A percentile compares a stretch with the other conserved stretches of the same genome.
Evolutionary conservation across 1,284 basidiomycete species (phyloP).

Genomic region (Rhodotorula glutinis): DNA sequence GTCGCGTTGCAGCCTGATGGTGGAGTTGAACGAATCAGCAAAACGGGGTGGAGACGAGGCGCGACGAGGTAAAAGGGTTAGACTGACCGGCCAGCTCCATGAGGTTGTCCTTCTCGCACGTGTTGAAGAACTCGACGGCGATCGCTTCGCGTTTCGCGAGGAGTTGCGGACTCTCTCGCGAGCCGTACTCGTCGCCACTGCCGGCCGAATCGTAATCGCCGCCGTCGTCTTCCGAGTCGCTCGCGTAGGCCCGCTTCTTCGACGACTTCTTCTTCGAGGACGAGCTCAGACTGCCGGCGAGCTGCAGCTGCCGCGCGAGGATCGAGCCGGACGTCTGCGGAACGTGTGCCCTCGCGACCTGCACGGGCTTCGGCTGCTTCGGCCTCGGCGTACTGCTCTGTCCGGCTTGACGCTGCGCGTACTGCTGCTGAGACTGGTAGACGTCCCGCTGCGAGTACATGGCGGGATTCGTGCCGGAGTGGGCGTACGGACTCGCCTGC

Average conservation of each 20-base stretch:
- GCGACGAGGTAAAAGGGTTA: constrained; percentile 2
- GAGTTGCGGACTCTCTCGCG: constrained; percentile 27
- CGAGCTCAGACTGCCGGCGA: constrained; percentile 4
- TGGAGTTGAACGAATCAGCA: background rate
- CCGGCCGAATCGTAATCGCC: constrained; percentile 39
- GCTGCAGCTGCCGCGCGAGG: constrained; percentile 29
- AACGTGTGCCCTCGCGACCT: constrained; percentile 7
- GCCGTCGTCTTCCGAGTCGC: constrained; percentile 36
- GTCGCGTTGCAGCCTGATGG: constrained; percentile 70
- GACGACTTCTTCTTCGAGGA: constrained; percentile 19
- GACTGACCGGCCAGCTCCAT: constrained; percentile 82
- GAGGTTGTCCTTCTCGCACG: constrained; percentile 65
- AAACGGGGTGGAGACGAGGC: background rate
- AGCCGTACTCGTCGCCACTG: constrained; percentile 39
- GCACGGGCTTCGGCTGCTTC: constrained; percentile 2
- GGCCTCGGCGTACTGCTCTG: constrained; percentile 3
- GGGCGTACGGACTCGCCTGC: background rate
- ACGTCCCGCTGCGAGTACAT: constrained; percentile 15
- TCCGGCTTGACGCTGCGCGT: background rate
- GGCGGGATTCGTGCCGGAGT: background rate
- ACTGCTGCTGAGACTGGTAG: background rate
- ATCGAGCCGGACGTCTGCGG: constrained; percentile 30
- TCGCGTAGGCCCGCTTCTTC: constrained; percentile 24
- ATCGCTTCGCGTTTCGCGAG: constrained; percentile 49
- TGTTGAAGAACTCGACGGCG: constrained; percentile 84